Evolutionary conservation across 2,329 filamentous ascomycete genomes (phyloP), one percentile per base, ranked within the genome.

Genomic region (Amphichorda felina): DNA sequence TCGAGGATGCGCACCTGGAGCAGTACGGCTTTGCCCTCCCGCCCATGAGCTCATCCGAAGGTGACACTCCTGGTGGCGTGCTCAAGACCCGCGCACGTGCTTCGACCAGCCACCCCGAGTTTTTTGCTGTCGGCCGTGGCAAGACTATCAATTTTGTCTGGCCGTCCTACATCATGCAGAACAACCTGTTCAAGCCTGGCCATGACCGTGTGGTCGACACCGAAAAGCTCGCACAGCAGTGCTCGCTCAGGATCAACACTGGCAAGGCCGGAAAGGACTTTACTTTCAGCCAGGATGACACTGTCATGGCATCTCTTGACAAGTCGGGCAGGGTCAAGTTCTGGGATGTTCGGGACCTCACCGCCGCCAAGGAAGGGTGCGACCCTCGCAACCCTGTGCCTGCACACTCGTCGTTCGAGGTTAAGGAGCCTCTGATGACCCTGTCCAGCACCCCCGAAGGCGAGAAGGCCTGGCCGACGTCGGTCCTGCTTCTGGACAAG

Each of bases 221-320:
- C 0, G 87, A 94, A 54, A 82, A 78, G 51, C 86, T 94, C 43
- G 75, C 91, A 45, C 79, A 80, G 51, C 82, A 95, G 53, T 88
- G 84, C 50, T 83, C 83, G 33, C 66, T 96, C 44, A 93, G 88
- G 60, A 94, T 98, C 59, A 86, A 89, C 47, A 96, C 88, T 42
- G 91, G 89, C 47, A 98, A 98, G 66, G 89, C 91, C 45, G 91
- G 88, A 43, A 98, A 98, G 59, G 91, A 98, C 56, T 98, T 98
- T 55, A 82, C 80, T 32, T 98, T 98, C 61, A 95, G 89, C 57
- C 88, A 94, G 56, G 91, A 98, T 56, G 91, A 98, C 56, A 84
- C 82, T 2, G 79, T 89, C 28, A 86, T 98, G 46, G 88, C 93
- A 32, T 95, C 89, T 33, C 75, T 98, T 35, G 93, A 98, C 58